phyloP scores from a whole-genome alignment of 2,329 filamentous ascomycete genomes.

The Penicillium digitatum region DNA sequence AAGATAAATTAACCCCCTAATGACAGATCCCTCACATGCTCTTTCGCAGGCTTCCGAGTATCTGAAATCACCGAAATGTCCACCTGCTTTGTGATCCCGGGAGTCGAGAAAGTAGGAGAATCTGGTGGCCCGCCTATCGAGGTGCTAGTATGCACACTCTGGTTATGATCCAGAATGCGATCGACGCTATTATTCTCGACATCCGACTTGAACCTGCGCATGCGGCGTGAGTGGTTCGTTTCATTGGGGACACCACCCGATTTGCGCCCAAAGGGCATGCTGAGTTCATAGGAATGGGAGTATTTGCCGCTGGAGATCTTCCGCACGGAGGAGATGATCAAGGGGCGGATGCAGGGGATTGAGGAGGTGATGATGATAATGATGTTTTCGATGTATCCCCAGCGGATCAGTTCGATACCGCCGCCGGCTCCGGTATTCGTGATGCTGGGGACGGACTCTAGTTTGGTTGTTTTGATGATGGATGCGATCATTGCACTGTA shows the following conservation, averaged over 20 bases:
- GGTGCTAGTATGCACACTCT: slow-evolving; percentile 8
- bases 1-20: not conserved
- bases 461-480: slow-evolving; percentile 32
- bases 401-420: slow-evolving; percentile 28
- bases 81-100: slow-evolving; percentile 29
- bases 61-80: slow-evolving; percentile 25
- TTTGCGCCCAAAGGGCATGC: slow-evolving; percentile 21
- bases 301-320: slow-evolving; percentile 27
- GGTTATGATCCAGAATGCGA: slow-evolving; percentile 21
- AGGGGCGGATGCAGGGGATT: slow-evolving; percentile 30
- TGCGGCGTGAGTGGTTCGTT: slow-evolving; percentile 15
- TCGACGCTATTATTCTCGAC: slow-evolving; percentile 26
- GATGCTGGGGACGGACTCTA: slow-evolving; percentile 24
- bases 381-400: slow-evolving; percentile 29
- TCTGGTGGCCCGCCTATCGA: slow-evolving; percentile 8
- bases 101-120: slow-evolving; percentile 7
- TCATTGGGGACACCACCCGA: slow-evolving; percentile 13
- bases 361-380: slow-evolving; percentile 33
- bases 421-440: slow-evolving; percentile 26
- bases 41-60: not conserved
- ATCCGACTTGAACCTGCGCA: slow-evolving; percentile 13
- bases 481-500: slow-evolving; percentile 32
- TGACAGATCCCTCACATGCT: not conserved
- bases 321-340: slow-evolving; percentile 30
- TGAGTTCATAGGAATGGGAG: slow-evolving; percentile 30